Percentiles rank a stretch among this genome's conserved stretches.
phyloP scores from a whole-genome alignment of 2,329 filamentous ascomycete genomes.

The Neonectria hederae region DNA sequence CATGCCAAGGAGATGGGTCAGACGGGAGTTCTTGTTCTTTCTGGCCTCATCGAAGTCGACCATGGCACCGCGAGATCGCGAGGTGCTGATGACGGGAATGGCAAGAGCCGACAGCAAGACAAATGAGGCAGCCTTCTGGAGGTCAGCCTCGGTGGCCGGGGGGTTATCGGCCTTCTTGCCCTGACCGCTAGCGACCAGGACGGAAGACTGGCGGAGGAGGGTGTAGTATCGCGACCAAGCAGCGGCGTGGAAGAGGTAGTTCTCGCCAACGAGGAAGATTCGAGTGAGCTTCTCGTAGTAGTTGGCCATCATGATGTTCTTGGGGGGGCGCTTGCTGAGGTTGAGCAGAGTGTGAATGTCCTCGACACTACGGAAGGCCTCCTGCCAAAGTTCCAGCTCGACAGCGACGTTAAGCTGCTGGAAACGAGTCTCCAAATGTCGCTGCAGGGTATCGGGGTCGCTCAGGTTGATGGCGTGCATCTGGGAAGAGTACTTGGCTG shows the following conservation, averaged over 20 bases:
- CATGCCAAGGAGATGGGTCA: slow-evolving; percentile 97
- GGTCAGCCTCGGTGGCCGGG: slow-evolving; percentile 84
- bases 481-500: slow-evolving; percentile 98
- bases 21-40: slow-evolving; percentile 98
- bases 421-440: slow-evolving; percentile 97
- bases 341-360: slow-evolving; percentile 98
- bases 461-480: slow-evolving; percentile 99
- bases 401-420: slow-evolving; percentile 98
- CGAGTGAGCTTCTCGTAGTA: slow-evolving; percentile 99
- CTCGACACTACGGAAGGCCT: slow-evolving; percentile 98
- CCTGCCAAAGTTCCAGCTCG: slow-evolving; percentile 98
- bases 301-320: slow-evolving; percentile 99
- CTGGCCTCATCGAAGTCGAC: slow-evolving; percentile 96
- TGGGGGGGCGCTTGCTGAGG: slow-evolving; percentile 96
- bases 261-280: slow-evolving; percentile 98
- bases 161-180: slow-evolving; percentile 96
- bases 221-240: slow-evolving; percentile 98
- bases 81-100: slow-evolving; percentile 99
- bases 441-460: slow-evolving; percentile 95
- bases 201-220: slow-evolving; percentile 89
- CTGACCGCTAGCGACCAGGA: slow-evolving; percentile 83
- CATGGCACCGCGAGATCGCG: slow-evolving; percentile 92
- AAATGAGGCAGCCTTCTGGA: slow-evolving; percentile 94
- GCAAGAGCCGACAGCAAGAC: slow-evolving; percentile 93
- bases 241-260: slow-evolving; percentile 98